phyloP scores from a whole-genome alignment of 331 rosid species.

The Stylosanthes scabra region DNA sequence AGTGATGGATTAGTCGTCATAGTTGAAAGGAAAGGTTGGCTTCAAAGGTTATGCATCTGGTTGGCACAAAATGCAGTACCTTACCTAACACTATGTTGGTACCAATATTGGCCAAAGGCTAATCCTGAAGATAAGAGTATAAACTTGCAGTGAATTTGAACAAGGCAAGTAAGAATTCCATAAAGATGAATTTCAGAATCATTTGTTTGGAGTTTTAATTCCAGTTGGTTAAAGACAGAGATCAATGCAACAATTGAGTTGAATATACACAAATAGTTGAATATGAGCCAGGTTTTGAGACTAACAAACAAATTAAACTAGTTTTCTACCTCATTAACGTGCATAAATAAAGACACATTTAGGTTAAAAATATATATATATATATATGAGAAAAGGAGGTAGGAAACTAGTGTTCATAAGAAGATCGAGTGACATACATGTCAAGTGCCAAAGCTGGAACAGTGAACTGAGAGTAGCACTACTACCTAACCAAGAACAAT shows the following conservation, averaged over 20 bases:
- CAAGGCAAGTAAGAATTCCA: neutral
- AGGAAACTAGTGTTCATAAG: neutral
- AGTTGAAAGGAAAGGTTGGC: neutral
- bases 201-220: neutral
- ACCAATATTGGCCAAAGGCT: constrained; percentile 19
- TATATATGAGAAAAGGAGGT: neutral
- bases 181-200: neutral
- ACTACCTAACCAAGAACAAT: constrained; percentile 24
- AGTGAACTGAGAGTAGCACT: constrained; percentile 10
- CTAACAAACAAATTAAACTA: neutral
- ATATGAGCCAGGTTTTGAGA: neutral
- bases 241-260: neutral
- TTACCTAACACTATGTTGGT: neutral
- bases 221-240: neutral
- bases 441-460: neutral
- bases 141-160: too few relatives aligned
- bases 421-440: neutral
- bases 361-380: too few relatives aligned
- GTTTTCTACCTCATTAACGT: constrained; percentile 1
- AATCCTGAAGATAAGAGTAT: neutral
- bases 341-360: constrained; percentile 4
- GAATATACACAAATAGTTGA: neutral
- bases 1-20: neutral
- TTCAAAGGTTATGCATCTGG: neutral
- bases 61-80: neutral